Evolutionary conservation across 257 asterid species (phyloP).

Genomic region (Sherardia arvensis): DNA sequence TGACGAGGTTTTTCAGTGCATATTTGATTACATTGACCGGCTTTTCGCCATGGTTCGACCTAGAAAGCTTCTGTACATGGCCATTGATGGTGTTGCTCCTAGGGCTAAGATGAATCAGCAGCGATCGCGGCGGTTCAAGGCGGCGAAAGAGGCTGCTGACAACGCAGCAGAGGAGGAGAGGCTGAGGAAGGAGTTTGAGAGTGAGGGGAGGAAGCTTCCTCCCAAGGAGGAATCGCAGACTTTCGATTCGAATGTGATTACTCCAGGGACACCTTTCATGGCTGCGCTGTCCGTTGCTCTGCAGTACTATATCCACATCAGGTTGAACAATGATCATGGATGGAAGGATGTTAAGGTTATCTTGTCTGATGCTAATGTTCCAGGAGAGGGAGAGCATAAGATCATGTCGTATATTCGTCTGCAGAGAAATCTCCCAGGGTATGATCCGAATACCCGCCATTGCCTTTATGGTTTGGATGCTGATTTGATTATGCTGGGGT

Average conservation of each 20-base stretch:
- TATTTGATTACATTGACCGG: constrained; percentile 87
- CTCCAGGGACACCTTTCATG: constrained; percentile 95
- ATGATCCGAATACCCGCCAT: constrained; percentile 85
- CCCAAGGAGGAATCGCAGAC: constrained; percentile 72
- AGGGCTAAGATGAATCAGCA: constrained; percentile 98
- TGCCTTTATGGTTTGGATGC: constrained; percentile 94
- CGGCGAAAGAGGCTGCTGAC: constrained; percentile 97
- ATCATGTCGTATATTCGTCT: constrained; percentile 88
- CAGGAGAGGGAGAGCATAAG: constrained; percentile 98
- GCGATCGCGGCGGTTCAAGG: too few relatives aligned
- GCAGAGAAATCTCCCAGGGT: constrained; percentile 83
- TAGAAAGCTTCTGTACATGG: constrained; percentile 82
- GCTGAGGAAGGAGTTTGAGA: constrained; percentile 73
- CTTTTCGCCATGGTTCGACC: constrained; percentile 94
- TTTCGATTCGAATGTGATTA: constrained; percentile 80
- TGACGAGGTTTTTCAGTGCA: constrained; percentile 91
- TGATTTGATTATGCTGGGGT: constrained; percentile 70
- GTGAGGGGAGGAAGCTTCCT: constrained; percentile 84
- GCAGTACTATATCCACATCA: constrained; percentile 70
- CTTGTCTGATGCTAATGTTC: constrained; percentile 94
- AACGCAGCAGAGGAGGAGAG: constrained; percentile 85
- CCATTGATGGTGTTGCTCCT: constrained; percentile 99
- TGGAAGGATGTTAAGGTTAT: constrained; percentile 92
- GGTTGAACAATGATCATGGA: constrained; percentile 80
- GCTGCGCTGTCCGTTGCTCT: too few relatives aligned